phyloP scores from a whole-genome alignment of 106 monocot species.

The Narthecium ossifragum region DNA sequence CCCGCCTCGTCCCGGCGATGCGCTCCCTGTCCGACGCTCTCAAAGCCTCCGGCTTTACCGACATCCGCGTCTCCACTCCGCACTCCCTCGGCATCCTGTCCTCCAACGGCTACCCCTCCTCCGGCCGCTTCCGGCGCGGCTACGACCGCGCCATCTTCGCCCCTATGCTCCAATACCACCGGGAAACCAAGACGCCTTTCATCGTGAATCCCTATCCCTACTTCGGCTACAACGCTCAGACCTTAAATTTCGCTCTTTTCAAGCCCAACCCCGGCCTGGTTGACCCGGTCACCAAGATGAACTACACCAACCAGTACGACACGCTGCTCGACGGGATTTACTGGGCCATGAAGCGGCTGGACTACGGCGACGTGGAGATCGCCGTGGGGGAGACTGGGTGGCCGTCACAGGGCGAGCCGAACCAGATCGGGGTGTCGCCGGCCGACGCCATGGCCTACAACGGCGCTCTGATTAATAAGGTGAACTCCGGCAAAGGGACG shows the following conservation, averaged over 20 bases:
- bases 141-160: conserved; percentile 45
- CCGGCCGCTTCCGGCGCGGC: conserved; percentile 53
- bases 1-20: conserved; percentile 80
- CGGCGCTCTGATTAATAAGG: conserved; percentile 37
- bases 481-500: conserved; percentile 66
- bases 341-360: conserved; percentile 55
- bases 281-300: conserved; percentile 48
- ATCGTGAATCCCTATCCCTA: conserved; percentile 91
- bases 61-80: conserved; percentile 72
- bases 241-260: conserved; percentile 73
- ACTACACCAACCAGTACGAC: conserved; percentile 81
- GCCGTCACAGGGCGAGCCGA: conserved; percentile 56
- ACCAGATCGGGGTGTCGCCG: conserved; percentile 38
- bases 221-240: conserved; percentile 58
- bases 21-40: conserved; percentile 52
- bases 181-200: conserved; percentile 53
- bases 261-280: conserved; percentile 50
- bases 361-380: conserved; percentile 78
- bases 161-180: conserved; percentile 76
- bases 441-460: conserved; percentile 47
- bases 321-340: conserved; percentile 81
- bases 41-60: conserved; percentile 16
- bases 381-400: conserved; percentile 88
- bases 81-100: conserved; percentile 77
- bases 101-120: conserved; percentile 57